A percentile compares a stretch with the other conserved stretches of the same genome.
Conservation (phyloP, 192 early-diverging fungal genomes). For the Backusella tuberculispora region DNA sequence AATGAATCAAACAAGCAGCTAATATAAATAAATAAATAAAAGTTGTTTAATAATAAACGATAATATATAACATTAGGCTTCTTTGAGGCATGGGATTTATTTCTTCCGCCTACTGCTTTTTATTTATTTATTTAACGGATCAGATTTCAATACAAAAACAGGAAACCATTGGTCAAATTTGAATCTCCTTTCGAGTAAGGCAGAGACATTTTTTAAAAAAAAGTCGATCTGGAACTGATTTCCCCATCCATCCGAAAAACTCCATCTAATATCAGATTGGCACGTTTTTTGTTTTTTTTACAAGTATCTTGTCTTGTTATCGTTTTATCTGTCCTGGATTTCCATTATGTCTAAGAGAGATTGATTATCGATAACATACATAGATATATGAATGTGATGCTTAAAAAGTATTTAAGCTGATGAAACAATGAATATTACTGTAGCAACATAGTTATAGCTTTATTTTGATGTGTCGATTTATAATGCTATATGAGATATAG, state of each 20-base stretch:
- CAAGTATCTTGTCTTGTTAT: background rate
- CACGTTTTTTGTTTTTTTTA: background rate
- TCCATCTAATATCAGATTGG: background rate
- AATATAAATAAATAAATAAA: background rate
- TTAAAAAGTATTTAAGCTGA: no score
- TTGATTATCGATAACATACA: no score
- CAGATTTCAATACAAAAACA: background rate
- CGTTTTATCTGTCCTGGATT: conserved; percentile 1
- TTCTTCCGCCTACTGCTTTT: background rate
- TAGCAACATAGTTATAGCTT: background rate
- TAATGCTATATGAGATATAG: background rate
- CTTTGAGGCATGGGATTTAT: background rate
- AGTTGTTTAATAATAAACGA: background rate
- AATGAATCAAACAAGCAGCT: no score
- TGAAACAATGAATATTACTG: background rate
- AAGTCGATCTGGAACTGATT: background rate
- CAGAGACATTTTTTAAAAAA: background rate
- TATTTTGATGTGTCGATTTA: background rate
- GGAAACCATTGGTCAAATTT: background rate
- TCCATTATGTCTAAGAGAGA: background rate
- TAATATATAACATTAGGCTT: background rate
- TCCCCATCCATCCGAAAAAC: background rate
- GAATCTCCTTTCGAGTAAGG: background rate
- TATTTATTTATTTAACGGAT: background rate
- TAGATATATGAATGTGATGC: no score